Evolutionary conservation across 78 protist species (phyloP), one percentile per base, ranked within the genome.

Genomic region (Chrysochromulina tobinii): DNA sequence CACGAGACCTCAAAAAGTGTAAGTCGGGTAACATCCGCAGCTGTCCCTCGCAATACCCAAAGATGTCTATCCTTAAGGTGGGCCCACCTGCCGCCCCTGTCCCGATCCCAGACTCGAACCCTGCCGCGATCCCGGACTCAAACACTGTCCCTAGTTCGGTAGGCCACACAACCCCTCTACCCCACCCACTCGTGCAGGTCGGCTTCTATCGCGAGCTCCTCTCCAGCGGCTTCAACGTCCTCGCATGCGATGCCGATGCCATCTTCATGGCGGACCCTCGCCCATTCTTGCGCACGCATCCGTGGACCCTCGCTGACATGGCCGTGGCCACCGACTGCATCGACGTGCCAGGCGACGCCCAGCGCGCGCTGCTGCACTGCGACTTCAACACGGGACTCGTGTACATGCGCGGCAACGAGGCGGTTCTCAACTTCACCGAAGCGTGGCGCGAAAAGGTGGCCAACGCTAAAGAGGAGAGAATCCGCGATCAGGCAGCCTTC

Each of bases 261-360:
- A n/a, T 75, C 83, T 75, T 75, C 83, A 75, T 75, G 83, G 3
- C 4, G 23, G 83, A 75, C 83, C 83, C 83, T 54, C 51, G 83
- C 27, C 83, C 83, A 5, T 57, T 75, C 27, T 50, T 75, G 83
- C 18, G 57, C 27, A 12, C 55, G 11, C 14, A 50, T 25, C 23
- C 23, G 3, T 75, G 25, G 23, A 8, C 23, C 83, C n/a, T 3
- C n/a, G 83, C 83, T 3, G 83, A 75, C 57, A 9, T 75, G 25
- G 83, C 83, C 83, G 25, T 75, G 58, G 83, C 83, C 58, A 75
- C 83, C 83, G 83, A 75, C 83, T 75, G 83, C 83, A 75, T 75
- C 83, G 83, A 75, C 58, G 3, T 75, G 27, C 83, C 83, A 1
- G 57, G 18, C 58, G 83, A 75, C 57, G 7, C 54, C 14, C 58